phyloP scores from a whole-genome alignment of 306 rosid species.

The Crataegus laevigata region DNA sequence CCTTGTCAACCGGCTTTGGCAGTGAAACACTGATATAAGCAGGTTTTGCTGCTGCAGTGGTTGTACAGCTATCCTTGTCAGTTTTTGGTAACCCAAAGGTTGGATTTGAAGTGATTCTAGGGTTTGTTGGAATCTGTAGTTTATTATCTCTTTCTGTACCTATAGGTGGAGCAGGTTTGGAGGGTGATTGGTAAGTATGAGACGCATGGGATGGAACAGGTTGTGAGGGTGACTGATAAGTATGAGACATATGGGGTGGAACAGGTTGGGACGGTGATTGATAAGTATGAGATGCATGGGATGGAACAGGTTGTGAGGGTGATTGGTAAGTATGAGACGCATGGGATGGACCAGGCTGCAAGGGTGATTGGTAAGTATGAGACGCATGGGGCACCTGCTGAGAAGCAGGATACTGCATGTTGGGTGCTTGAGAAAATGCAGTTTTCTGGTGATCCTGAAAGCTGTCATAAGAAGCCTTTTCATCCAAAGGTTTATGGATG shows the following conservation, averaged over 20 bases:
- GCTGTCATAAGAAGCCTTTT: slow-evolving; percentile 76
- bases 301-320: neutral
- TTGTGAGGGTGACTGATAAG: slow-evolving; percentile 37
- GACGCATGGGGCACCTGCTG: slow-evolving; percentile 42
- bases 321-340: neutral
- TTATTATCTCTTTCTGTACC: slow-evolving; percentile 63
- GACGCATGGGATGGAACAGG: neutral
- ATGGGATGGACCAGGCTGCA: neutral
- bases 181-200: neutral
- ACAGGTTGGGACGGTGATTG: slow-evolving; percentile 44
- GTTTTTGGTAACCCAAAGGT: slow-evolving; percentile 51
- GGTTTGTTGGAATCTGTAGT: slow-evolving; percentile 95
- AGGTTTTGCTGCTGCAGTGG: slow-evolving; percentile 50
- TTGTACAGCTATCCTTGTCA: slow-evolving; percentile 56
- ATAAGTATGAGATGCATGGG: slow-evolving; percentile 20
- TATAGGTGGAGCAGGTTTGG: slow-evolving; percentile 33
- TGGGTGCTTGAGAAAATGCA: slow-evolving; percentile 46
- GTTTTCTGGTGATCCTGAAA: slow-evolving; percentile 83
- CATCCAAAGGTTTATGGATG: slow-evolving; percentile 76
- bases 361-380: neutral
- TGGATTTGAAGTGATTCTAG: slow-evolving; percentile 82
- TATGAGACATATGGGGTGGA: slow-evolving; percentile 26
- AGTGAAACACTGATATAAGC: slow-evolving; percentile 78
- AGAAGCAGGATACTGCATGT: slow-evolving; percentile 50
- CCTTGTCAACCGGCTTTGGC: slow-evolving; percentile 55